A percentile compares a stretch with the other conserved stretches of the same genome.
Conservation (phyloP, 768 basidiomycete genomes). For the Leucocoprinus sp. region DNA sequence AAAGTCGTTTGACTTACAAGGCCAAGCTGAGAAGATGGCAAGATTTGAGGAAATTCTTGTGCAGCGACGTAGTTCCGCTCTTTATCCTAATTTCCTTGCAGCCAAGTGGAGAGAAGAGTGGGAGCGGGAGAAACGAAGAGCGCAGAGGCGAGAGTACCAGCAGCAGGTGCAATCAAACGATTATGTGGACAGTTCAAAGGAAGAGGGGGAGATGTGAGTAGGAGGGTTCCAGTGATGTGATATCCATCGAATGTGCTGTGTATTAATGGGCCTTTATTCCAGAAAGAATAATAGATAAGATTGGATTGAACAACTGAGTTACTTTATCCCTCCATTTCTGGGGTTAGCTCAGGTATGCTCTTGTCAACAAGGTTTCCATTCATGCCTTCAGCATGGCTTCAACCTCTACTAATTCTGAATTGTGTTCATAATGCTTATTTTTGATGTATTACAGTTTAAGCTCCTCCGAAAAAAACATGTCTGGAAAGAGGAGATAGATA, state of each 20-base stretch:
- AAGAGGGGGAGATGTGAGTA: constrained; percentile 30
- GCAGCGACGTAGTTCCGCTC: constrained; percentile 39
- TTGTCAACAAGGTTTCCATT: constrained; percentile 53
- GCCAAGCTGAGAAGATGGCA: constrained; percentile 51
- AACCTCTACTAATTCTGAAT: too few relatives aligned
- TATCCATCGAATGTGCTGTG: neutral
- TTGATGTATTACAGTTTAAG: too few relatives aligned
- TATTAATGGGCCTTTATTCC: neutral
- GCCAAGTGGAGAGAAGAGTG: constrained; percentile 49
- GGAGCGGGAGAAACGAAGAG: constrained; percentile 31
- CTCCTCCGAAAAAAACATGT: too few relatives aligned
- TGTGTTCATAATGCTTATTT: too few relatives aligned
- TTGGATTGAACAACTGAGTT: neutral
- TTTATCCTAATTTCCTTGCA: constrained; percentile 55
- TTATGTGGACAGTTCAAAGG: constrained; percentile 26
- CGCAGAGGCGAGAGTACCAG: constrained; percentile 24
- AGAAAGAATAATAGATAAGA: neutral
- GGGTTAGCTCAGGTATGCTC: constrained; percentile 22
- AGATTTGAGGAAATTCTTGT: constrained; percentile 53
- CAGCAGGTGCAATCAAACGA: constrained; percentile 15
- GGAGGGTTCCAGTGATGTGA: neutral
- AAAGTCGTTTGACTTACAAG: constrained; percentile 47
- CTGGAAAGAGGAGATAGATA: too few relatives aligned
- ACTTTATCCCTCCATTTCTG: constrained; percentile 2
- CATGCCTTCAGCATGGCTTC: too few relatives aligned